Base-by-base conservation (phyloP, 108 stramenopile genomes). In the Skeletonema menzelii region DNA sequence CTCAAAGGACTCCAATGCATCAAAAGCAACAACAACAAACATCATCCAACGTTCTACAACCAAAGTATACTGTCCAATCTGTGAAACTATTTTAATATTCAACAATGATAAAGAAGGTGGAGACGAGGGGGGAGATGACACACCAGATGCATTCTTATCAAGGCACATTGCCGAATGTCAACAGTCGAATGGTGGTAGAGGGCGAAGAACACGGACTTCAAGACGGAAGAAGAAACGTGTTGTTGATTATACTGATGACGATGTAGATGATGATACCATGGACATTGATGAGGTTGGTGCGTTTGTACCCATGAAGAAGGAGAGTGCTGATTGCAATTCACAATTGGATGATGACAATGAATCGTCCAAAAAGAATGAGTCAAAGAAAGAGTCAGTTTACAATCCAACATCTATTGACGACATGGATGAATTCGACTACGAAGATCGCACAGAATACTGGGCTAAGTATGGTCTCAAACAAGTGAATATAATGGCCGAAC, bases 391-490 rank as follows among this genome's bases (percentile, higher is more conserved):
- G 37, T 24, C 37, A 31, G 32, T 17, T 8, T 19, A 60, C n/a
- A 60, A 60, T 67, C 40, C 56, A 34, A 38, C 22, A 10, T 47
- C 85, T 0, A 56, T 89, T 13, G 93, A 94, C 72, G 93, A 94
- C 67, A 85, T 83, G 65, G 85, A 91, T 37, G 88, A 87, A 60
- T 67, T 77, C 15, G 78, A 80, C 62, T 94, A 94, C 60, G 90
- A 91, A 77, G 93, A 94, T 34, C 75, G 93, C 31, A 89, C 91
- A 17, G 93, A 91, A 66, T 83, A 88, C 27, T 94, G 93, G 93
- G 80, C 88, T 56, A 86, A 86, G 68, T 19, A 49, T 37, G 93
- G 93, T 19, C 59, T 94, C 6, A 19, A 75, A 13, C 63, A 67
- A 4, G 91, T 94, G 93, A 75, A 65, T 15, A 70, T 70, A 26